These are phyloP conservation scores for Nigrospora oryzae DNA, from an alignment of 2,329 filamentous ascomycete genomes.

Conservation along the genomic window DNA sequence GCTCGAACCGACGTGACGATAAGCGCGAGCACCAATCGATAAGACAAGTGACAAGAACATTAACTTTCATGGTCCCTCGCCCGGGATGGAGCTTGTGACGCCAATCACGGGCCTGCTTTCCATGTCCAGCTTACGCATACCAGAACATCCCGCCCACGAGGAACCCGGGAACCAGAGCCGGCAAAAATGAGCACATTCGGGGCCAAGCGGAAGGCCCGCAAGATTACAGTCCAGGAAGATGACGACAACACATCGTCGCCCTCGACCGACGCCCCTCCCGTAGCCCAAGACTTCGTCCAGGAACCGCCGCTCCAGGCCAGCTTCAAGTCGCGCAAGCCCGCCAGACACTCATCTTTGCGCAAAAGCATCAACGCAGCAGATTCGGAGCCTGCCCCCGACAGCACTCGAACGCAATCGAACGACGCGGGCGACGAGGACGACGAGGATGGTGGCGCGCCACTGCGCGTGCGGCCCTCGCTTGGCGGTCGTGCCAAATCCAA, in stretches of 20 bases:
- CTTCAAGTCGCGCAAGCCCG: constrained; percentile 43
- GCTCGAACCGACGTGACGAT: too few species aligned
- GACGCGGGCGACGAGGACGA: constrained; percentile 24
- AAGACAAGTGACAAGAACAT: too few species aligned
- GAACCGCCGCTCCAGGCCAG: constrained; percentile 26
- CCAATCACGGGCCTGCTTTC: too few species aligned
- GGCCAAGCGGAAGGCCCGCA: constrained; percentile 61
- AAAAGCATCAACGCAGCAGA: constrained; percentile 43
- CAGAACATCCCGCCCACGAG: too few species aligned
- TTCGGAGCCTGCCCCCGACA: constrained; percentile 15
- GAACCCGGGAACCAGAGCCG: too few species aligned
- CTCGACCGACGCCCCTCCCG: constrained; percentile 8
- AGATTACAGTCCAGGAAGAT: constrained; percentile 64
- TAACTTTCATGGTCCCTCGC: too few species aligned
- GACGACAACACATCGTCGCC: constrained; percentile 36
- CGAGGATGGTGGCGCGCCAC: constrained; percentile 35
- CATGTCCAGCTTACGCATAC: too few species aligned
- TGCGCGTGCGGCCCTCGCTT: constrained; percentile 39
- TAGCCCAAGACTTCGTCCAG: constrained; percentile 11
- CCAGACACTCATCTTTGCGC: constrained; percentile 50
- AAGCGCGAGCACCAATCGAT: too few species aligned
- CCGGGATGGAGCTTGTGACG: too few species aligned
- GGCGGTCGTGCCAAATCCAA: constrained; percentile 33
- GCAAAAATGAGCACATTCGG: constrained; percentile 46
- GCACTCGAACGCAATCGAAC: constrained; percentile 3